Conservation (phyloP, 2,329 filamentous ascomycete genomes). For the Periconia sp. region DNA sequence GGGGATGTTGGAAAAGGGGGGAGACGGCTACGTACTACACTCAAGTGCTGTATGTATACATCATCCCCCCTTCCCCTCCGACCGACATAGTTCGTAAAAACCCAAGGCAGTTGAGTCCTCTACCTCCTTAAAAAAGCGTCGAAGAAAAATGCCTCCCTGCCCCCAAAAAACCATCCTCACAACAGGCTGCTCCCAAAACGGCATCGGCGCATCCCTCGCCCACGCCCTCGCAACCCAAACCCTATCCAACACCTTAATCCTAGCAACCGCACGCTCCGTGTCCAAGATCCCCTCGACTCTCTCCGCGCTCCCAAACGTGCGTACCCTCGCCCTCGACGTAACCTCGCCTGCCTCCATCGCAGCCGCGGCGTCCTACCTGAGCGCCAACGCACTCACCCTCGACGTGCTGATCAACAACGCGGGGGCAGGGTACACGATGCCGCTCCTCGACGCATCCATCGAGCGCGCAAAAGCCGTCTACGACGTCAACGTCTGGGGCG, state of each 20-base stretch:
- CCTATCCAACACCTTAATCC: constrained; percentile 53
- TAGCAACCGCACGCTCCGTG: constrained; percentile 59
- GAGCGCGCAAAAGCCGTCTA: constrained; percentile 32
- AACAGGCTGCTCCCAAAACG: constrained; percentile 34
- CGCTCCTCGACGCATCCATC: constrained; percentile 56
- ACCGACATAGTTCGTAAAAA: no score
- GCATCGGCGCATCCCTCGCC: constrained; percentile 41
- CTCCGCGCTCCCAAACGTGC: constrained; percentile 48
- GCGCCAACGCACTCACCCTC: constrained; percentile 53
- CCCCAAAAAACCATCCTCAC: constrained; percentile 15
- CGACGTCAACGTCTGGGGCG: constrained; percentile 55
- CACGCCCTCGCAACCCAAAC: constrained; percentile 38
- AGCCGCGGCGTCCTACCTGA: constrained; percentile 50
- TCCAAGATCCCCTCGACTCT: constrained; percentile 50
- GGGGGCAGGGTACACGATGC: constrained; percentile 58
- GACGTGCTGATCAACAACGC: constrained; percentile 63
- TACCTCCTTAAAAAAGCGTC: no score
- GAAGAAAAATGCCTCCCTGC: no score
- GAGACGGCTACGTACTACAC: no score
- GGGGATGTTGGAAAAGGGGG: no score
- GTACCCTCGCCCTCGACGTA: constrained; percentile 54
- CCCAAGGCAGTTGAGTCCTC: no score
- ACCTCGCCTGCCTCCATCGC: constrained; percentile 52
- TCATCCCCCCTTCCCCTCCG: no score
- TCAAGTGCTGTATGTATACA: no score